Evolutionary conservation across 1,284 basidiomycete genomes (phyloP), one percentile per base, ranked within the genome.

Genomic region (Boletellus sp.): DNA sequence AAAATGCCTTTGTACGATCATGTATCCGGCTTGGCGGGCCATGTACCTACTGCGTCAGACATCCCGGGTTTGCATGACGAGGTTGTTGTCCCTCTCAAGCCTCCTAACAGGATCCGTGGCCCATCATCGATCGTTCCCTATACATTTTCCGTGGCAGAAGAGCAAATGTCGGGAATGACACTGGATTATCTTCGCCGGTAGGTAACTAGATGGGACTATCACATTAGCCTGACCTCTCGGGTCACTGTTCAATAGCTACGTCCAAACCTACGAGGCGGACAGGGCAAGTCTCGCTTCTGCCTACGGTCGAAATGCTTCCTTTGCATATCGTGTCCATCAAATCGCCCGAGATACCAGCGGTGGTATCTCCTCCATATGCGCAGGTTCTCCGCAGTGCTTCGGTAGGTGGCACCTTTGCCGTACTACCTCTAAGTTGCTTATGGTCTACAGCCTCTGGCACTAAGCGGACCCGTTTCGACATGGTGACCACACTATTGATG

Each of bases 281-380:
- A 68, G 65, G 35, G 60, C 62, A 37, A 62, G 58, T 43, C 68
- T 67, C 43, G 67, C 67, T 37, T 65, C 65, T 37, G 67, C 67
- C n/a, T 67, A 67, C 43, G 59, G 60, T 44, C 50, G 56, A 37
- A 57, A 57, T 5, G 64, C 66, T 18, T 67, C 66, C 40, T 67
- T 69, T 18, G 63, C 58, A 35, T 70, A 64, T 50, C 64, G 67
- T 49, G 54, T 49, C 30, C 58, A 68, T 38, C 43, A 53, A 38
- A 37, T 50, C 16, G 22, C 30, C 13, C 47, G 39, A 52, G 35
- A 43, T 38, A 28, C 21, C 8, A 22, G 26, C 8, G 50, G n/a
- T 6, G 26, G 37, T 5, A 16, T 32, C 13, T 44, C 42, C 11
- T 43, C 47, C 15, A 44, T 51, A 36, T 5, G 18, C 21, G 43